Evolutionary conservation across 352 stramenopile species (phyloP).

Genomic region (Pythium graminicola): DNA sequence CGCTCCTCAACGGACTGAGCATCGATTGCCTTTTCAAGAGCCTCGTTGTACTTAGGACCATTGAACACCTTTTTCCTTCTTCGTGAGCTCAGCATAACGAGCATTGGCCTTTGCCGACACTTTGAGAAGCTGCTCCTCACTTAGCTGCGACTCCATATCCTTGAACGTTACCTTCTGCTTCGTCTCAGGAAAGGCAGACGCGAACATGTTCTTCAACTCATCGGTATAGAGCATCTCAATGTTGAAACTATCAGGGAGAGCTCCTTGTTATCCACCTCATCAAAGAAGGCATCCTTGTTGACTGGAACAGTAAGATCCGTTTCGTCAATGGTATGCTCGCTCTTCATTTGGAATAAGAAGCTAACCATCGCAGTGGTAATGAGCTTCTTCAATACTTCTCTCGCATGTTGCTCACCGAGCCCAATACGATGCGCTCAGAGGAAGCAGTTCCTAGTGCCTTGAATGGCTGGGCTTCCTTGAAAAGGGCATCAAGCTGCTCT

Average conservation of each 20-base stretch:
- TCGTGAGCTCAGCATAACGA: too few relatives aligned
- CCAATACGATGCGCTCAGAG: neutral
- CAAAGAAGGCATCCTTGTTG: neutral
- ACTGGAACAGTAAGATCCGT: neutral
- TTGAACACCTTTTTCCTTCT: constrained; percentile 3
- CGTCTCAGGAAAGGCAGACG: too few relatives aligned
- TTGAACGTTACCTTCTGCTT: too few relatives aligned
- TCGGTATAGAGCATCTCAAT: neutral
- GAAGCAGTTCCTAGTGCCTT: neutral
- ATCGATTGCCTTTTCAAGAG: neutral
- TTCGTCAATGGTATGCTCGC: neutral
- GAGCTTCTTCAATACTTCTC: constrained; percentile 3
- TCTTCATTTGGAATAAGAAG: constrained; percentile 5
- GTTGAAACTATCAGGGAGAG: neutral
- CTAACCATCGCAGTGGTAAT: constrained; percentile 1
- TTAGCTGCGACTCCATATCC: too few relatives aligned
- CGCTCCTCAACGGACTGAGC: neutral
- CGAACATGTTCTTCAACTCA: too few relatives aligned
- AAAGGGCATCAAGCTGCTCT: neutral
- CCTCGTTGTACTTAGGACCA: constrained; percentile 1
- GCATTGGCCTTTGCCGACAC: too few relatives aligned
- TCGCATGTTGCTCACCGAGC: neutral
- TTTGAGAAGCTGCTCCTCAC: too few relatives aligned
- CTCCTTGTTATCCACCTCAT: neutral
- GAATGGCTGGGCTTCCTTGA: neutral